Evolutionary conservation across 306 rosid species (phyloP).

Genomic region (Heteromeles arbutifolia): DNA sequence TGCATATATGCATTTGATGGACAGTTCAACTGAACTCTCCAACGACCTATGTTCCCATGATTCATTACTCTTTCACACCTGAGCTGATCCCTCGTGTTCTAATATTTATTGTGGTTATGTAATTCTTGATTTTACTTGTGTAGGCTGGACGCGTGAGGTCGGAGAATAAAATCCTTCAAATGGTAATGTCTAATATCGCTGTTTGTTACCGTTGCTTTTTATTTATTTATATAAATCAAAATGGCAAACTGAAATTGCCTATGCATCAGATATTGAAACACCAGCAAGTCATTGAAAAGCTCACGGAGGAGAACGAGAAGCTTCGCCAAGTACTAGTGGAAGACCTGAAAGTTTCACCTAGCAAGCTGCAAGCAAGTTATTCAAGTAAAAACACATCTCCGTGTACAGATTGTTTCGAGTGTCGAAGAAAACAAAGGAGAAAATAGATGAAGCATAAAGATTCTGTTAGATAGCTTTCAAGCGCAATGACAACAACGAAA

Average conservation of each 20-base stretch:
- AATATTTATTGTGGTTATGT: slow-evolving; percentile 15
- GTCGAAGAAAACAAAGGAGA: slow-evolving; percentile 75
- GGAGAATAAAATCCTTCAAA: slow-evolving; percentile 64
- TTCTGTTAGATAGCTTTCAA: not conserved
- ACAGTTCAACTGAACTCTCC: not conserved
- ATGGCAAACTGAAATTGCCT: not conserved
- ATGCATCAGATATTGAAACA: slow-evolving; percentile 68
- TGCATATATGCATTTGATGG: not conserved
- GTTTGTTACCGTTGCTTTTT: not conserved
- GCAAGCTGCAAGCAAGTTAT: slow-evolving; percentile 56
- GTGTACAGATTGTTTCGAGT: slow-evolving; percentile 70
- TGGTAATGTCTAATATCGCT: slow-evolving; percentile 49
- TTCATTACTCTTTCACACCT: too few relatives aligned
- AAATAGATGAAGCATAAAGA: slow-evolving; percentile 23
- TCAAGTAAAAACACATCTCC: slow-evolving; percentile 38
- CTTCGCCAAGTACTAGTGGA: slow-evolving; percentile 72
- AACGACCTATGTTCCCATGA: too few relatives aligned
- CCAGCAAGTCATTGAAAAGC: slow-evolving; percentile 82
- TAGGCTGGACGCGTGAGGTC: slow-evolving; percentile 58
- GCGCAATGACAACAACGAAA: slow-evolving; percentile 5
- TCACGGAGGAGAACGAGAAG: slow-evolving; percentile 74
- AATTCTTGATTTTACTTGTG: slow-evolving; percentile 18
- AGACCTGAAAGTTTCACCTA: slow-evolving; percentile 69
- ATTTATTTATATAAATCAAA: not conserved
- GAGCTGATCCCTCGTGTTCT: not conserved